A percentile compares a stretch with the other conserved stretches of the same genome.
Evolutionary conservation across 1,284 basidiomycete genomes (phyloP).

Genomic region (Lignosus rhinocerotis): DNA sequence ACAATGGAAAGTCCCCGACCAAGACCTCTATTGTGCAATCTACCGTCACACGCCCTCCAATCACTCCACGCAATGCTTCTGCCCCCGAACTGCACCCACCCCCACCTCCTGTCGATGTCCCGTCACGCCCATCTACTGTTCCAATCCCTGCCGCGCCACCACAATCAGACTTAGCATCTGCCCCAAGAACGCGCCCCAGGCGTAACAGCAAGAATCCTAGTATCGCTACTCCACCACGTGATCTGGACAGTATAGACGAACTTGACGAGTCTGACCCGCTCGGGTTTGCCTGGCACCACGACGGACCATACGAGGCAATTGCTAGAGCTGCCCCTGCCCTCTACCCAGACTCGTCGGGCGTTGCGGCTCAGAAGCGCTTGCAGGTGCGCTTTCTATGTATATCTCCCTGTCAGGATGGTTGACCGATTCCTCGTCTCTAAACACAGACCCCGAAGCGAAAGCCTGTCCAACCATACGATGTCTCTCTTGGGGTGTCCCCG

Average conservation of each 20-base stretch:
- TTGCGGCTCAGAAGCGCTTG: slow-evolving; percentile 6
- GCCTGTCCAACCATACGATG: slow-evolving; percentile 18
- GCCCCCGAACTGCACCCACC: slow-evolving; percentile 28
- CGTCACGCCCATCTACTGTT: slow-evolving; percentile 26
- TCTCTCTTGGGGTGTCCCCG: slow-evolving; percentile 27
- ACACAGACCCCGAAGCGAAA: slow-evolving; percentile 16
- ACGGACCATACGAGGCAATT: slow-evolving; percentile 66
- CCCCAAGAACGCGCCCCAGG: slow-evolving; percentile 21
- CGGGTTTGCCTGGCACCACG: slow-evolving; percentile 61
- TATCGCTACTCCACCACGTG: slow-evolving; percentile 32
- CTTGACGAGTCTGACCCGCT: slow-evolving; percentile 71
- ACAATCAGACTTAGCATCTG: slow-evolving; percentile 1
- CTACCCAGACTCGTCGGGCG: slow-evolving; percentile 9
- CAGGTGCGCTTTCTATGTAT: slow-evolving; percentile 1
- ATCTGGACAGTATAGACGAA: slow-evolving; percentile 72
- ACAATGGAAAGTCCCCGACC: not conserved
- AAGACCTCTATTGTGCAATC: slow-evolving; percentile 12
- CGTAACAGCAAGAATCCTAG: slow-evolving; percentile 28
- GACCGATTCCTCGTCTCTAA: not conserved
- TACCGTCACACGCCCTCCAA: slow-evolving; percentile 18
- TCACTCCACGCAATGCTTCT: slow-evolving; percentile 24
- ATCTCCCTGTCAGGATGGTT: not conserved
- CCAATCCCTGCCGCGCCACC: slow-evolving; percentile 8
- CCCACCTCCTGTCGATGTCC: slow-evolving; percentile 21
- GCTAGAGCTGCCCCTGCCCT: slow-evolving; percentile 17